phyloP scores from a whole-genome alignment of 768 basidiomycete genomes.

The Chalciporus piperatus region DNA sequence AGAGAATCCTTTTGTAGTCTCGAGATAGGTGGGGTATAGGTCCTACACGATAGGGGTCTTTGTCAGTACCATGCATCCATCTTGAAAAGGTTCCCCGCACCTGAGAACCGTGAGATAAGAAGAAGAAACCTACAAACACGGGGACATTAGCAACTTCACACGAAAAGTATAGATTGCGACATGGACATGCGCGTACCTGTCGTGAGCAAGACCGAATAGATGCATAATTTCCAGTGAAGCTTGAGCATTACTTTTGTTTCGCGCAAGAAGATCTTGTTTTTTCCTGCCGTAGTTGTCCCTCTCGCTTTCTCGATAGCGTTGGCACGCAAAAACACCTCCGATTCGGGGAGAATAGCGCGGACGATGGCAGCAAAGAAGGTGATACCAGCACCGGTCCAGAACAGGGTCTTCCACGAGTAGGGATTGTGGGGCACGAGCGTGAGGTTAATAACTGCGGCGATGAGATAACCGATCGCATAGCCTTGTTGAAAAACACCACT shows the following conservation, averaged over 20 bases:
- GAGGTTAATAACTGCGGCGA: slow-evolving; percentile 83
- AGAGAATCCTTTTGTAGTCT: slow-evolving; percentile 58
- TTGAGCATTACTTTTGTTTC: slow-evolving; percentile 78
- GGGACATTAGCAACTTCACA: neutral
- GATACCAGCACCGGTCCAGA: slow-evolving; percentile 77
- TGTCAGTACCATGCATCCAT: neutral
- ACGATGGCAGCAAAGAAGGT: slow-evolving; percentile 66
- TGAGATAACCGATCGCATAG: slow-evolving; percentile 81
- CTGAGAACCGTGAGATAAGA: slow-evolving; percentile 72
- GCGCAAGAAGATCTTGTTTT: slow-evolving; percentile 68
- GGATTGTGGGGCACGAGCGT: slow-evolving; percentile 40
- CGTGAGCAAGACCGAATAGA: slow-evolving; percentile 84
- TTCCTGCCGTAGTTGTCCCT: slow-evolving; percentile 39
- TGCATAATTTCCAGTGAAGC: slow-evolving; percentile 76
- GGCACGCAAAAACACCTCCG: slow-evolving; percentile 66
- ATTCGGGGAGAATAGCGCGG: slow-evolving; percentile 73
- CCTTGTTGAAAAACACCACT: slow-evolving; percentile 87
- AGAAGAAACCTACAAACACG: slow-evolving; percentile 57
- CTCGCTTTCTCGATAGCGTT: slow-evolving; percentile 48
- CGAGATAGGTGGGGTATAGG: slow-evolving; percentile 75
- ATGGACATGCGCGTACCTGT: slow-evolving; percentile 44
- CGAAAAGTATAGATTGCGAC: neutral
- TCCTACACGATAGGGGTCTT: slow-evolving; percentile 46
- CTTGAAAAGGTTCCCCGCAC: slow-evolving; percentile 27
- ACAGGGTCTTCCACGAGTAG: slow-evolving; percentile 69